Conservation (phyloP, 1,139 yeast genomes). For the Yamadazyma diddensiae region DNA sequence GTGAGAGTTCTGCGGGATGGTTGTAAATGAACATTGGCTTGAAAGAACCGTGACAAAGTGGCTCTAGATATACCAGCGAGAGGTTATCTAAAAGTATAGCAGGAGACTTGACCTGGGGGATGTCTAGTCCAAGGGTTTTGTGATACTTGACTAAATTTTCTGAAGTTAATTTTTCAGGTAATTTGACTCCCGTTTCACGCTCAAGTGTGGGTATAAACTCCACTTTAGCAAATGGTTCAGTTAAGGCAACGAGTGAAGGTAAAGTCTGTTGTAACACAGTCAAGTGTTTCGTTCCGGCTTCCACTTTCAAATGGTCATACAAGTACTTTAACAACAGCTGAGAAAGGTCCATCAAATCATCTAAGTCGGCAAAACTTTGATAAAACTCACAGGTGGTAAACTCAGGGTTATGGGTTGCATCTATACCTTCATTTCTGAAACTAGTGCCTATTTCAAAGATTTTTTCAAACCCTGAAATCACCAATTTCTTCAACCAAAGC, state of each 20-base stretch:
- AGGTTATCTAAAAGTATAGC: slow-evolving; percentile 63
- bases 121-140: slow-evolving; percentile 20
- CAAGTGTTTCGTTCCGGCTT: slow-evolving; percentile 8
- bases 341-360: slow-evolving; percentile 69
- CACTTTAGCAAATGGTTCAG: slow-evolving; percentile 29
- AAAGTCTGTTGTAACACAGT: slow-evolving; percentile 14
- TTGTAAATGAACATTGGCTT: slow-evolving; percentile 73
- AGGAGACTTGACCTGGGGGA: slow-evolving; percentile 50
- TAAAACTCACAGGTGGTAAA: slow-evolving; percentile 97
- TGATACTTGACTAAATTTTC: slow-evolving; percentile 39
- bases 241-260: slow-evolving; percentile 17
- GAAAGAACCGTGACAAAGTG: slow-evolving; percentile 29
- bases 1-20: slow-evolving; percentile 85
- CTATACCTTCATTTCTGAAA: slow-evolving; percentile 95
- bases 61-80: slow-evolving; percentile 63
- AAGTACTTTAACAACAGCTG: slow-evolving; percentile 53
- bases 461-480: slow-evolving; percentile 80
- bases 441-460: slow-evolving; percentile 84
- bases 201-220: slow-evolving; percentile 65
- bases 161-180: slow-evolving; percentile 41
- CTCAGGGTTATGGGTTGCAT: slow-evolving; percentile 97
- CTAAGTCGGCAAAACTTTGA: slow-evolving; percentile 91
- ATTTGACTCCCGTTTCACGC: slow-evolving; percentile 34
- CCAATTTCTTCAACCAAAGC: slow-evolving; percentile 80
- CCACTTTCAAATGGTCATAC: slow-evolving; percentile 17